Evolutionary conservation across 1,139 yeast genomes (phyloP), one percentile per base, ranked within the genome.

Genomic region (Hemisphaericaspora subhashii): DNA sequence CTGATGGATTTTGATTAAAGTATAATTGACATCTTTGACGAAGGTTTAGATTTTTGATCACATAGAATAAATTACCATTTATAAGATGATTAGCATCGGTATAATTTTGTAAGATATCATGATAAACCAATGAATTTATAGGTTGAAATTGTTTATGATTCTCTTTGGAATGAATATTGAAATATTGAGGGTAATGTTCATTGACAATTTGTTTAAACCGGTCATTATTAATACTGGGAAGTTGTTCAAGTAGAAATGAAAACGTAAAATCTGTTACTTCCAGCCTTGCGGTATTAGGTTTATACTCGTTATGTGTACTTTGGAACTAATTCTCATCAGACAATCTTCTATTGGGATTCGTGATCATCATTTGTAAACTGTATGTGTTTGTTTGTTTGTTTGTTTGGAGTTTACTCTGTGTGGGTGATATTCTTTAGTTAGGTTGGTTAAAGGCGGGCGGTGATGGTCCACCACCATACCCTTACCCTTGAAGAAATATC

Each of bases 21-120:
- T 50, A 50, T 17, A 48, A 31, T 6, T 46, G 37, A 35, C 54
- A 50, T 21, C 53, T 30, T 10, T 46, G 43, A 17, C 40, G 28
- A 18, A 40, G 39, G 14, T 29, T 35, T 11, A 37, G 36, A 11
- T 41, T 29, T 14, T 24, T 14, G 30, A 44, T 26, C 7, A 47
- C 29, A 10, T 42, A 39, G 25, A 40, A 41, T 18, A 47, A 25
- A 11, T 40, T 35, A 2, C 24, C 38, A 14, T 24, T 33, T n/a
- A 32, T 12, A 9, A 36, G n/a, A 11, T 24, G n/a, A 10, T 10
- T 34, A 16, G 22, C 28, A 26, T 36, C 34, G n/a, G 11, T 14
- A 10, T 24, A 21, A 10, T 11, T 28, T 3, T 18, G 22, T 11
- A 42, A 35, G 1, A 40, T 13, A 6, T 28, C 33, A 11, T 18